Conservation (phyloP, 306 rosid genomes). For the Styphnolobium japonicum region DNA sequence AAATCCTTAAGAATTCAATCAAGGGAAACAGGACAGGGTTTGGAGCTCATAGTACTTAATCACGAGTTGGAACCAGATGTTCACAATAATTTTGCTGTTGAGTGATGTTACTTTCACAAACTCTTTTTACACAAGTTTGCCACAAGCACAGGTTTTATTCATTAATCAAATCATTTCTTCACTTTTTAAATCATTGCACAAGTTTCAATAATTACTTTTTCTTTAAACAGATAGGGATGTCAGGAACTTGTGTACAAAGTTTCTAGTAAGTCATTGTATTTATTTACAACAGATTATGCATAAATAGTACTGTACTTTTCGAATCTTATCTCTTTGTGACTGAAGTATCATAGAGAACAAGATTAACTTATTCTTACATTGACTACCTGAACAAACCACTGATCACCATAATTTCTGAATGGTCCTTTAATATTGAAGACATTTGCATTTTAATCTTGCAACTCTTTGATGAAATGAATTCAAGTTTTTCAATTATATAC, state of each 20-base stretch:
- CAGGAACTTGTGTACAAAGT: neutral
- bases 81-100: neutral
- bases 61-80: neutral
- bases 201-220: neutral
- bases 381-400: neutral
- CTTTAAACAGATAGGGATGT: neutral
- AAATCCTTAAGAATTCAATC: neutral
- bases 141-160: neutral
- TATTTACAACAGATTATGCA: neutral
- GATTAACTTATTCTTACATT: neutral
- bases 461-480: constrained; percentile 9
- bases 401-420: neutral
- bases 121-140: neutral
- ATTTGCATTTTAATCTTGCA: neutral
- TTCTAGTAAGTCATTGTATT: too few species aligned
- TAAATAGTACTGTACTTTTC: neutral
- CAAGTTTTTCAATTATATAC: neutral
- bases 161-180: neutral
- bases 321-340: neutral
- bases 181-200: neutral
- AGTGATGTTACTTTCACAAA: neutral
- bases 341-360: neutral
- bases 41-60: neutral
- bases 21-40: neutral
- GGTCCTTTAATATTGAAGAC: neutral